A percentile compares a stretch with the other conserved stretches of the same genome.
Evolutionary conservation across 805 yeast genomes (phyloP).

Genomic region (Candida caryicola): DNA sequence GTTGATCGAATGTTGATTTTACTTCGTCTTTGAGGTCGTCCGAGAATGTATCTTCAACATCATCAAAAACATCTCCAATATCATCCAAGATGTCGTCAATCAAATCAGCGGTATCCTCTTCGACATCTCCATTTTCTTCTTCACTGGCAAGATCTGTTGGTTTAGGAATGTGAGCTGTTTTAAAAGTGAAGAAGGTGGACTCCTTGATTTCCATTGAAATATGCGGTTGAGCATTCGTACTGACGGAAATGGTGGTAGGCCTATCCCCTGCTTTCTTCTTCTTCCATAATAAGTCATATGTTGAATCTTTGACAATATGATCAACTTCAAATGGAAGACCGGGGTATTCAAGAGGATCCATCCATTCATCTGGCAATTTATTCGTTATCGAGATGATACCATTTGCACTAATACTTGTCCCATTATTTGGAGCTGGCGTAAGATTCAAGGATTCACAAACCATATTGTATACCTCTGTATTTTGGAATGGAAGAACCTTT

Average conservation of each 20-base stretch:
- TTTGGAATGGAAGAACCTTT: constrained; percentile 61
- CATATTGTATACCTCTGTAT: constrained; percentile 70
- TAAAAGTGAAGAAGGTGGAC: constrained; percentile 14
- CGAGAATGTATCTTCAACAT: constrained; percentile 7
- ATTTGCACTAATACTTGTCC: constrained; percentile 26
- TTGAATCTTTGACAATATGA: constrained; percentile 45
- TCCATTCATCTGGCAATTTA: constrained; percentile 44
- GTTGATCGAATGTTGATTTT: neutral
- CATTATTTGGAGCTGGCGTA: constrained; percentile 58
- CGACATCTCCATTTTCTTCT: constrained; percentile 3
- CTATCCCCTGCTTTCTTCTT: constrained; percentile 2
- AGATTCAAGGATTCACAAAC: constrained; percentile 61
- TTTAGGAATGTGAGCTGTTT: constrained; percentile 20
- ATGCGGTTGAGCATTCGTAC: constrained; percentile 24
- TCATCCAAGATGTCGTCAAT: constrained; percentile 8
- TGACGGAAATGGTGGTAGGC: constrained; percentile 12
- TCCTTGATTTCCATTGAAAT: constrained; percentile 25
- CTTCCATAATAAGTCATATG: constrained; percentile 48
- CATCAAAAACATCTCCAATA: constrained; percentile 9
- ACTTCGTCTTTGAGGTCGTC: constrained; percentile 1
- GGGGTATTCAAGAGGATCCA: constrained; percentile 48
- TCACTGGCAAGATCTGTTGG: constrained; percentile 22
- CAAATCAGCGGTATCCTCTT: neutral
- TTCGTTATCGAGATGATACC: constrained; percentile 22
- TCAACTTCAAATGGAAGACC: constrained; percentile 46